A percentile compares a stretch with the other conserved stretches of the same genome.
Conservation (phyloP, 2,329 filamentous ascomycete genomes). For the Colletotrichum ledebouriae region DNA sequence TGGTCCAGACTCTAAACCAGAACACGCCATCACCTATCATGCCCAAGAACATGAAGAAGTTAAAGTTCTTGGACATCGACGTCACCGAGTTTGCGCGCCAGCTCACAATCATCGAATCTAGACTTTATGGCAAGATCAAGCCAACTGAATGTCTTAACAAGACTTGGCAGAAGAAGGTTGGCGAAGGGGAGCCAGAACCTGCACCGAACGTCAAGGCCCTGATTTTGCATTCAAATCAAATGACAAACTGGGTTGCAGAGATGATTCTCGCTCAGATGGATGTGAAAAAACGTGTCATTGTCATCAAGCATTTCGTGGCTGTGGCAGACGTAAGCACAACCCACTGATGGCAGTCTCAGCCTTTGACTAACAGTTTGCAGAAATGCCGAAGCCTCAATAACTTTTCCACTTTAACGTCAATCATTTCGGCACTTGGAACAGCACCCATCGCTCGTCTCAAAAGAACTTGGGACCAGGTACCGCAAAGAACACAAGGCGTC, state of each 20-base stretch:
- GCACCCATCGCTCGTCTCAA: slow-evolving; percentile 94
- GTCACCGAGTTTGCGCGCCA: slow-evolving; percentile 97
- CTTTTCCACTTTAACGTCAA: slow-evolving; percentile 96
- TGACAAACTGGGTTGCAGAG: slow-evolving; percentile 99
- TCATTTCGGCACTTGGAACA: slow-evolving; percentile 94
- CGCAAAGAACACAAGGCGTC: slow-evolving; percentile 82
- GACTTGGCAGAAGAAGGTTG: slow-evolving; percentile 97
- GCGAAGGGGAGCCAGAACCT: slow-evolving; percentile 83
- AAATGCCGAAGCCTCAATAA: slow-evolving; percentile 97
- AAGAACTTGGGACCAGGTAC: slow-evolving; percentile 94
- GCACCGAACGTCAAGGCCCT: slow-evolving; percentile 95
- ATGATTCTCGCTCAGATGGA: slow-evolving; percentile 98
- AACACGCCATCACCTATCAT: slow-evolving; percentile 90
- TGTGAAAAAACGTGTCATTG: slow-evolving; percentile 94
- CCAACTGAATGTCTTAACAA: slow-evolving; percentile 97
- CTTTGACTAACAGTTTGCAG: slow-evolving; percentile 60
- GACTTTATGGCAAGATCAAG: slow-evolving; percentile 94
- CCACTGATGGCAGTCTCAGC: neutral
- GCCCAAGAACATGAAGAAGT: slow-evolving; percentile 99
- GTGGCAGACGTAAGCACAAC: slow-evolving; percentile 85
- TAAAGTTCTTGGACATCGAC: slow-evolving; percentile 98
- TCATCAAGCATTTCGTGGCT: slow-evolving; percentile 98
- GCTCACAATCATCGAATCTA: slow-evolving; percentile 95
- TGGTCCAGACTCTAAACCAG: slow-evolving; percentile 88
- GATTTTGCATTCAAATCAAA: slow-evolving; percentile 97